Conservation (phyloP, 1,284 basidiomycete species). For the Psilocybe mexicana region DNA sequence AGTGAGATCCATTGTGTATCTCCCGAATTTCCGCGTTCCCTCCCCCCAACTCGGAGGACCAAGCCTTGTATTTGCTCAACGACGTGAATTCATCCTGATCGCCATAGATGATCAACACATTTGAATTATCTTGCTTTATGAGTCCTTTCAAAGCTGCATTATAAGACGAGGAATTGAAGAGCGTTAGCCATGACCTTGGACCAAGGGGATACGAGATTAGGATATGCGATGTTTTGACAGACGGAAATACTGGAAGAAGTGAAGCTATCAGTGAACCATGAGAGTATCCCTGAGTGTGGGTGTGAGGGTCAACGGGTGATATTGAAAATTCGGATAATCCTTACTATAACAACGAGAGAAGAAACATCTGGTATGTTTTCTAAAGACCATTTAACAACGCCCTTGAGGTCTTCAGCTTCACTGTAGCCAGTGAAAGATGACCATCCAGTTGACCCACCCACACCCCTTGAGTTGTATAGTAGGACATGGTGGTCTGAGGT, state of each 20-base stretch:
- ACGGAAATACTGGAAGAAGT: constrained; percentile 51
- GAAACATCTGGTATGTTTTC: constrained; percentile 42
- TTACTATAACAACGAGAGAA: constrained; percentile 55
- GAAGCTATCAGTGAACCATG: constrained; percentile 75
- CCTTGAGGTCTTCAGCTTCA: constrained; percentile 68
- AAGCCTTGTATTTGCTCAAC: constrained; percentile 51
- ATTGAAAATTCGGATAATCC: constrained; percentile 20
- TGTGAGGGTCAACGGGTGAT: neutral
- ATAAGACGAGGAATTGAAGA: constrained; percentile 62
- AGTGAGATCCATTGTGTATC: constrained; percentile 41
- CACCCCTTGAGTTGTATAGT: constrained; percentile 74
- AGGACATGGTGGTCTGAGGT: constrained; percentile 56
- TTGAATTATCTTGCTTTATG: constrained; percentile 41
- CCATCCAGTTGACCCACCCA: constrained; percentile 69
- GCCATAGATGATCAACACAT: constrained; percentile 68
- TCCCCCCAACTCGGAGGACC: constrained; percentile 45
- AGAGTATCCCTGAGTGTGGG: constrained; percentile 69
- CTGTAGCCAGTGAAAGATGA: constrained; percentile 66
- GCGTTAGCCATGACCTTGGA: constrained; percentile 65
- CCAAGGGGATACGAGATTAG: constrained; percentile 79
- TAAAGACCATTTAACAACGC: constrained; percentile 59
- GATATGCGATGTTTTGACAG: constrained; percentile 60
- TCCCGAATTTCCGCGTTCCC: constrained; percentile 31
- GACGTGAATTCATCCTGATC: constrained; percentile 74
- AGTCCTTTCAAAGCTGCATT: constrained; percentile 49